Evolutionary conservation across 2,329 filamentous ascomycete species (phyloP).

Genomic region (Periglandula ipomoeae): DNA sequence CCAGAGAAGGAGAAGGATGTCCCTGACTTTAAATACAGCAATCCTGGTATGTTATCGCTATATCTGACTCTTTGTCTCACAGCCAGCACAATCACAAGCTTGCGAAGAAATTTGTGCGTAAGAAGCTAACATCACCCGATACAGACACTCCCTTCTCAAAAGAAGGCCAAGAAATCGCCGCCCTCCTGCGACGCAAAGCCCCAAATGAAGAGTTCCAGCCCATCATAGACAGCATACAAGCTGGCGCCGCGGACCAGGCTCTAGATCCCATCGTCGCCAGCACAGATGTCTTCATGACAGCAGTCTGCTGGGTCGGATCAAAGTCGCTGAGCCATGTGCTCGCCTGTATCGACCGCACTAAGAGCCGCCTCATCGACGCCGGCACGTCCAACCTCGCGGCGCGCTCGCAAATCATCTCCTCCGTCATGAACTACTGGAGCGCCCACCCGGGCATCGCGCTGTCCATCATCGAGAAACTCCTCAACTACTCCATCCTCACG

Average conservation of each 20-base stretch:
- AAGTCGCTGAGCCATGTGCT: conserved; percentile 95
- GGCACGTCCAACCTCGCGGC: conserved; percentile 67
- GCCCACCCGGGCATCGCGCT: conserved; percentile 87
- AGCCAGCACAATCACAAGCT: no score
- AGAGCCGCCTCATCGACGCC: conserved; percentile 74
- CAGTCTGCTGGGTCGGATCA: conserved; percentile 85
- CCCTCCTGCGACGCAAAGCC: conserved; percentile 74
- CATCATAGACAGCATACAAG: conserved; percentile 70
- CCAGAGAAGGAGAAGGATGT: conserved; percentile 88
- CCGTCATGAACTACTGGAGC: conserved; percentile 87
- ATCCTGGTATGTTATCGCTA: conserved; percentile 50
- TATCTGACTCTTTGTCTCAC: not conserved
- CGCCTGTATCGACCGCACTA: conserved; percentile 90
- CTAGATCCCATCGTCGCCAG: conserved; percentile 77
- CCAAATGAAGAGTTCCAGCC: conserved; percentile 79
- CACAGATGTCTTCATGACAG: conserved; percentile 88
- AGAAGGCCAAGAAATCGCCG: conserved; percentile 75
- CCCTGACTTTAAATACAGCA: conserved; percentile 87
- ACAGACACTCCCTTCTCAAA: conserved; percentile 69
- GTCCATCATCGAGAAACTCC: conserved; percentile 88
- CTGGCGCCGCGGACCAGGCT: conserved; percentile 60
- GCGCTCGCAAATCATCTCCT: conserved; percentile 78
- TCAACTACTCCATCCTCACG: conserved; percentile 93
- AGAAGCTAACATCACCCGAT: not conserved
- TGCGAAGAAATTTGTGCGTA: not conserved